phyloP scores from a whole-genome alignment of 805 yeast genomes.

The Barnettozyma vustinii region DNA sequence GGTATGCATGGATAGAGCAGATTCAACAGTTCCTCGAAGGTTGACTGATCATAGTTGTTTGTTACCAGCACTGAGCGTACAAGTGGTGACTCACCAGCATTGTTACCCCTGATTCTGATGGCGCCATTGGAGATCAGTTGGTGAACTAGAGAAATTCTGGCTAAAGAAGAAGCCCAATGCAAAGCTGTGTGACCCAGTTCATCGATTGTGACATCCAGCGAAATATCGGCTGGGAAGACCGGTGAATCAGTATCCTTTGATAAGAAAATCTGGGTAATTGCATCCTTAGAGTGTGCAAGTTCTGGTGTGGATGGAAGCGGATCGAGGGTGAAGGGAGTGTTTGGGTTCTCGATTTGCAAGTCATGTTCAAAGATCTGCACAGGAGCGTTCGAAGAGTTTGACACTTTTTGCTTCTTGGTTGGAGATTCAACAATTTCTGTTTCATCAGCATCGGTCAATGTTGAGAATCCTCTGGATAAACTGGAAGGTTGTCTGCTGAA shows the following conservation, averaged over 20 bases:
- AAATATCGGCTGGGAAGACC: slow-evolving; percentile 32
- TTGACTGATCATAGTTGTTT: slow-evolving; percentile 71
- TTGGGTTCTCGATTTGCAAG: slow-evolving; percentile 34
- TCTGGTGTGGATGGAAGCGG: slow-evolving; percentile 35
- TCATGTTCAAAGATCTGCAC: slow-evolving; percentile 34
- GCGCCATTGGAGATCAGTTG: slow-evolving; percentile 66
- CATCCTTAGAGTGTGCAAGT: slow-evolving; percentile 35
- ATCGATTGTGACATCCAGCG: slow-evolving; percentile 83
- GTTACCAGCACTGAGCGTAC: slow-evolving; percentile 81
- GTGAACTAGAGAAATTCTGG: slow-evolving; percentile 62
- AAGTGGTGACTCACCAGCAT: slow-evolving; percentile 82
- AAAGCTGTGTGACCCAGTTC: slow-evolving; percentile 89
- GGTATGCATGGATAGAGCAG: slow-evolving; percentile 70
- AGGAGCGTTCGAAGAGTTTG: neutral
- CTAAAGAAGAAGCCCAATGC: slow-evolving; percentile 95
- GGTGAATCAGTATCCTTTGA: slow-evolving; percentile 33
- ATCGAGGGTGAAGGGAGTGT: slow-evolving; percentile 42
- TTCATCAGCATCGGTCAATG: slow-evolving; percentile 31
- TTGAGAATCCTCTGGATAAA: slow-evolving; percentile 24
- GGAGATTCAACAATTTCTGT: slow-evolving; percentile 28
- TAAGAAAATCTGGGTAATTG: slow-evolving; percentile 47
- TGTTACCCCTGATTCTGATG: slow-evolving; percentile 67
- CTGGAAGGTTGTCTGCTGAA: slow-evolving; percentile 22
- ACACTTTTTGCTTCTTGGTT: slow-evolving; percentile 29
- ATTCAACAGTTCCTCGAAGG: slow-evolving; percentile 66